Evolutionary conservation across 2,329 filamentous ascomycete genomes (phyloP).

Genomic region (Fusarium tupiense): DNA sequence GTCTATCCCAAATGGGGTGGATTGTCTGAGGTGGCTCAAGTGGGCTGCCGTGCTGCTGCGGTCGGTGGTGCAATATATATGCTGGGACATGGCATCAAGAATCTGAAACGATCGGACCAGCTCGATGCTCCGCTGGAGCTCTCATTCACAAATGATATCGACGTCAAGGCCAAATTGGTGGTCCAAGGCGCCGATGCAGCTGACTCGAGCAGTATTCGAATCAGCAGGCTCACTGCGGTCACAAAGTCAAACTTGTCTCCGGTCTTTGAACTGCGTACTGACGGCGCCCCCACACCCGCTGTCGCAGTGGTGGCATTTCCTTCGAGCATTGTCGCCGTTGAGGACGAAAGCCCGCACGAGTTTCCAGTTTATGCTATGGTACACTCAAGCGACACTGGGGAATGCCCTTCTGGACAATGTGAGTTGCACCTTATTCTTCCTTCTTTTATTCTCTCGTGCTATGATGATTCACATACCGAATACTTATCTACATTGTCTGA

Average conservation of each 20-base stretch:
- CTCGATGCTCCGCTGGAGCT: constrained; percentile 52
- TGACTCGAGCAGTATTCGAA: constrained; percentile 43
- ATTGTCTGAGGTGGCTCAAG: constrained; percentile 87
- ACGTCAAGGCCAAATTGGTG: constrained; percentile 64
- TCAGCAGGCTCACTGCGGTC: constrained; percentile 73
- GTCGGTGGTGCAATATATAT: constrained; percentile 94
- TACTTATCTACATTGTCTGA: constrained; percentile 99
- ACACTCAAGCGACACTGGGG: constrained; percentile 91
- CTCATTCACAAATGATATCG: constrained; percentile 65
- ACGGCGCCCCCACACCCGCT: constrained; percentile 80
- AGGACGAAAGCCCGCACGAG: constrained; percentile 48
- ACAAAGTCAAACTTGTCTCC: constrained; percentile 71
- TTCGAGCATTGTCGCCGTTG: constrained; percentile 54
- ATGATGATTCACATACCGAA: constrained; percentile 88
- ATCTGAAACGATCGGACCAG: constrained; percentile 35
- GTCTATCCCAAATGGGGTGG: constrained; percentile 95
- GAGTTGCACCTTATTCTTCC: constrained; percentile 60
- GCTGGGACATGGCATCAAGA: constrained; percentile 74
- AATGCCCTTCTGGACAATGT: constrained; percentile 91
- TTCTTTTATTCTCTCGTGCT: constrained; percentile 52
- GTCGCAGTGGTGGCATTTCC: constrained; percentile 77
- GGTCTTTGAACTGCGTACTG: constrained; percentile 76
- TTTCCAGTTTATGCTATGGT: constrained; percentile 69
- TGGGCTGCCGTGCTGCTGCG: constrained; percentile 87
- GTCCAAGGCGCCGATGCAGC: constrained; percentile 56